Evolutionary conservation across 805 yeast species (phyloP), one percentile per base, ranked within the genome.

Genomic region (Ogataea chonburiensis): DNA sequence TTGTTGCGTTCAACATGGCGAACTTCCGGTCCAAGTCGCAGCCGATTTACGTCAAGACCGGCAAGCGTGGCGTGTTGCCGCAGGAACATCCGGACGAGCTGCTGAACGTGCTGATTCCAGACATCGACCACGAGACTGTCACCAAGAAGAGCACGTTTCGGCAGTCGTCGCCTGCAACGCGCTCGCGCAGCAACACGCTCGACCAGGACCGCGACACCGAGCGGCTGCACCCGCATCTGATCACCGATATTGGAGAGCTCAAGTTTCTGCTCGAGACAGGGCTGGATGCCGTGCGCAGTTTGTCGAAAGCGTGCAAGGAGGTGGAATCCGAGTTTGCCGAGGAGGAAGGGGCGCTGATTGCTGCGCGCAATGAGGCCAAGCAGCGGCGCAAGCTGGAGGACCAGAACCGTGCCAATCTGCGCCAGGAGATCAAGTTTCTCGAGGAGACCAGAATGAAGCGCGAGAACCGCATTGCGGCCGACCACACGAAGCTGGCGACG

Each of bases 321-420:
- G 46, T 58, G 0, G 53, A 57, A 19, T n/a, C 35, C 5, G 72
- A 69, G 25, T 65, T 63, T 39, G 46, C 53, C 24, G 72, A 70
- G 17, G 68, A 66, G 35, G 69, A 66, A 31, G 34, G 43, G 0
- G 53, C 54, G 11, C 48, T 67, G 36, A 39, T 56, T 1, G 52
- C 59, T 12, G 66, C 64, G 17, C 53, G 66, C 27, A 59, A 61
- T 16, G 64, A 62, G 28, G 57, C 69, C 9, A 54, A 56, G 31
- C 65, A 65, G 33, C 60, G 73, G 24, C 62, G 64, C 43, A 64
- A 58, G 38, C 48, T 63, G 16, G 73, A 67, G 38, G 72, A 67
- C 43, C 55, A 56, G 10, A 67, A 64, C 46, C 57, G 71, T 38
- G 52, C 64, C 16, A 58, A 64, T 36, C 49, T 66, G 35, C 61